A percentile compares a stretch with the other conserved stretches of the same genome.
These are phyloP conservation scores for Russula virescens DNA, from an alignment of 768 basidiomycete species.

Conservation along the genomic window DNA sequence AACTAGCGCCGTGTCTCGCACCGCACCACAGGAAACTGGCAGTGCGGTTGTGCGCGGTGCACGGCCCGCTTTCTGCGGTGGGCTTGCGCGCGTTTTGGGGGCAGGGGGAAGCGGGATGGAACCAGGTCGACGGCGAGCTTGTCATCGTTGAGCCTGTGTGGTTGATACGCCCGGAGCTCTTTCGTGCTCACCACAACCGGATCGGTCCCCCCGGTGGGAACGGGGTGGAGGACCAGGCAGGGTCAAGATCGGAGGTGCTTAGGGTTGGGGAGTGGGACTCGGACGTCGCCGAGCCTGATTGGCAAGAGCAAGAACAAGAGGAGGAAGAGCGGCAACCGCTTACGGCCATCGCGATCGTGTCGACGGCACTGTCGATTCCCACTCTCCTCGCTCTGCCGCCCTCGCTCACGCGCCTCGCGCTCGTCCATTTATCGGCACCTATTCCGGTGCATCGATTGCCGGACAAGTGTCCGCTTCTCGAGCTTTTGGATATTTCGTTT, in stretches of 20 bases:
- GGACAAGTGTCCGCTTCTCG: constrained; percentile 52
- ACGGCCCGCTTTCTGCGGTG: constrained; percentile 46
- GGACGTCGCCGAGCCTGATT: constrained; percentile 14
- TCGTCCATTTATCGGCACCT: constrained; percentile 45
- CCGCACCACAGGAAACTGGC: constrained; percentile 54
- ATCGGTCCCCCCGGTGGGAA: neutral
- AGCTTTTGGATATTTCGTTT: constrained; percentile 62
- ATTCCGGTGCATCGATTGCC: constrained; percentile 55
- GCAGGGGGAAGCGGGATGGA: constrained; percentile 25
- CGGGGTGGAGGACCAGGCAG: neutral
- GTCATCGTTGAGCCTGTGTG: constrained; percentile 55
- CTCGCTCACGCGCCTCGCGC: constrained; percentile 57
- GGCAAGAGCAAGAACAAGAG: neutral
- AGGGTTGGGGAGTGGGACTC: constrained; percentile 12
- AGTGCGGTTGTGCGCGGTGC: constrained; percentile 52
- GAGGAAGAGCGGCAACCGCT: neutral
- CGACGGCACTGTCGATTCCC: constrained; percentile 39
- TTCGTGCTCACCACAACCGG: constrained; percentile 23
- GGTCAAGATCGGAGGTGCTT: neutral
- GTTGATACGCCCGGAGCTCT: constrained; percentile 39
- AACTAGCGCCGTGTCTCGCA: constrained; percentile 48
- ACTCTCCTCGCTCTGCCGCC: constrained; percentile 51
- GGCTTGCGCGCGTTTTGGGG: constrained; percentile 44
- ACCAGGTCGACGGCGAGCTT: constrained; percentile 54
- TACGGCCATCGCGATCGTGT: constrained; percentile 42